Evolutionary conservation across 2,329 filamentous ascomycete genomes (phyloP).

Genomic region (Xylaria sp.): DNA sequence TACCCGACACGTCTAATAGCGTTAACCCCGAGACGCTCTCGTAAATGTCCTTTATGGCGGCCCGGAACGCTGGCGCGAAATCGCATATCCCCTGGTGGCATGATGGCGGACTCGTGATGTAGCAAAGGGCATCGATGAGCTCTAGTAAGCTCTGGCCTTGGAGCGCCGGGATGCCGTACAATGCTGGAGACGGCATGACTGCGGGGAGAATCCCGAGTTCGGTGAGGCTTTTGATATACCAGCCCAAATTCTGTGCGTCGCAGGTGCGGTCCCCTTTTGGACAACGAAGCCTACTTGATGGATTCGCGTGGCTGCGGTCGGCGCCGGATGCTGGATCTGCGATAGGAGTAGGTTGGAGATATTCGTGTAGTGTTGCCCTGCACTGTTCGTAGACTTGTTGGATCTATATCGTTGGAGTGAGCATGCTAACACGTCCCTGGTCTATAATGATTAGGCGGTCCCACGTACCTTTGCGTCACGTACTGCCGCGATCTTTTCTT

Average conservation of each 20-base stretch:
- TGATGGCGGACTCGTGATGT: slow-evolving; percentile 58
- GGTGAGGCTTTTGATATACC: slow-evolving; percentile 63
- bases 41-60: slow-evolving; percentile 61
- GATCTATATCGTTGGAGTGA: slow-evolving; percentile 21
- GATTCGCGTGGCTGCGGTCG: not conserved
- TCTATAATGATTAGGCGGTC: not conserved
- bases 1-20: slow-evolving; percentile 60
- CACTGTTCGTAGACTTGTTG: slow-evolving; percentile 63
- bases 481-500: slow-evolving; percentile 61
- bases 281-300: slow-evolving; percentile 57
- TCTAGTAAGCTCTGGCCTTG: slow-evolving; percentile 57
- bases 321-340: not conserved
- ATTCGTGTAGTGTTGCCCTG: slow-evolving; percentile 58
- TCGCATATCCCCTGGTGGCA: slow-evolving; percentile 59
- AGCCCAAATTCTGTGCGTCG: slow-evolving; percentile 65
- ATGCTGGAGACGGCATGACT: slow-evolving; percentile 36
- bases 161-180: slow-evolving; percentile 38
- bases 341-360: slow-evolving; percentile 48
- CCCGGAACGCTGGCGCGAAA: slow-evolving; percentile 59
- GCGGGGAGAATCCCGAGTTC: slow-evolving; percentile 58
- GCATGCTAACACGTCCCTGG: not conserved
- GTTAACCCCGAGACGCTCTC: slow-evolving; percentile 63
- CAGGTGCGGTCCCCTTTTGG: slow-evolving; percentile 62
- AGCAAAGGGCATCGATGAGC: slow-evolving; percentile 57
- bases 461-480: slow-evolving; percentile 58